A percentile compares a stretch with the other conserved stretches of the same genome.
Evolutionary conservation across 208 protist genomes (phyloP).

Genomic region (Crithidia acanthocephali): DNA sequence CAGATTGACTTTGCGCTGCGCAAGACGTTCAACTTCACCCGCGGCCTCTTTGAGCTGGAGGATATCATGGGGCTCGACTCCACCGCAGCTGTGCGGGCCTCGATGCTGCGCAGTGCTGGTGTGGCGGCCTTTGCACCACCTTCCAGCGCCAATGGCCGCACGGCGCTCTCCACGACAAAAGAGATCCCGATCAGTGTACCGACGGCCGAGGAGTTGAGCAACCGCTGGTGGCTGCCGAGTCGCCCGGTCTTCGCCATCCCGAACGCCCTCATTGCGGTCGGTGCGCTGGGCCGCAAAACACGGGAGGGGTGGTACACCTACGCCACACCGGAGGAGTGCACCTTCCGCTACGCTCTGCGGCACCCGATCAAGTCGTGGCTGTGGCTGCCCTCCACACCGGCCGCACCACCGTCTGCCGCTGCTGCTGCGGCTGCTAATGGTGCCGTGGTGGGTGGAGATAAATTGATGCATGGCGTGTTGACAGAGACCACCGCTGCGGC

Average conservation of each 20-base stretch:
- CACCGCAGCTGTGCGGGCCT: slow-evolving; percentile 34
- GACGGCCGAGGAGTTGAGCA: slow-evolving; percentile 28
- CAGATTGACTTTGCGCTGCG: slow-evolving; percentile 78
- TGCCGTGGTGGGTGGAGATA: no score
- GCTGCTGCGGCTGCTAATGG: no score
- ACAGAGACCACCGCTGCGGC: no score
- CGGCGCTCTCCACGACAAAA: slow-evolving; percentile 5
- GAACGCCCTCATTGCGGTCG: slow-evolving; percentile 50
- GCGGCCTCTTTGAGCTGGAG: slow-evolving; percentile 82
- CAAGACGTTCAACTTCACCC: slow-evolving; percentile 65
- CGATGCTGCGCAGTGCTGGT: neutral
- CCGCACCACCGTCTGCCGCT: neutral
- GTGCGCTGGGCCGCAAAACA: slow-evolving; percentile 72
- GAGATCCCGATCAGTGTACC: slow-evolving; percentile 19
- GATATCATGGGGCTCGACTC: slow-evolving; percentile 90
- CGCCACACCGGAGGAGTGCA: slow-evolving; percentile 19
- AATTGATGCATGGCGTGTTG: no score
- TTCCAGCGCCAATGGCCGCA: neutral
- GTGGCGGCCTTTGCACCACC: neutral
- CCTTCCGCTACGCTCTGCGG: slow-evolving; percentile 25
- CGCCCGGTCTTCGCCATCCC: slow-evolving; percentile 55
- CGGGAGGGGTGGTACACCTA: slow-evolving; percentile 86
- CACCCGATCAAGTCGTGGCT: slow-evolving; percentile 33
- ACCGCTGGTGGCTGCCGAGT: slow-evolving; percentile 37
- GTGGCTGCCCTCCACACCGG: slow-evolving; percentile 6